These are phyloP conservation scores for Pseudogymnoascus sp. DNA, from an alignment of 2,329 filamentous ascomycete genomes.

Conservation along the genomic window DNA sequence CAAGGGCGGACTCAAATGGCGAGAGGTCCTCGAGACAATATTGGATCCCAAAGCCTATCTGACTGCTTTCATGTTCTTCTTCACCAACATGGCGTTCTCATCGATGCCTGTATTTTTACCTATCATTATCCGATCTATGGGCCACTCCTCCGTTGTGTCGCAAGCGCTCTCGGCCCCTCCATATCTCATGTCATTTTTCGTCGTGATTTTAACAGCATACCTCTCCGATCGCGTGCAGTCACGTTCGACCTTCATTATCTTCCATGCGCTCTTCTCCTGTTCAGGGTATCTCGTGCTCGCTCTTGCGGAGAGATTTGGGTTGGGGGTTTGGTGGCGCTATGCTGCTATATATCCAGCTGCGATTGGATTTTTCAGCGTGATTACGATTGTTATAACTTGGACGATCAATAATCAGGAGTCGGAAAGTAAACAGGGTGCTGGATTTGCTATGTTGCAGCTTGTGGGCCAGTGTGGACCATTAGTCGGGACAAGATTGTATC, in stretches of 20 bases:
- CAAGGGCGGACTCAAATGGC: constrained; percentile 41
- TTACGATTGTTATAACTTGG: constrained; percentile 83
- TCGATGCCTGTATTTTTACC: constrained; percentile 84
- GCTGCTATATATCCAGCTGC: constrained; percentile 71
- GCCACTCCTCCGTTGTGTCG: constrained; percentile 58
- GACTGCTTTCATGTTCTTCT: constrained; percentile 77
- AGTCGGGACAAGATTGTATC: constrained; percentile 49
- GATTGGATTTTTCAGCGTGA: constrained; percentile 74
- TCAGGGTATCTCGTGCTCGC: constrained; percentile 56
- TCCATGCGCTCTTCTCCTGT: constrained; percentile 62
- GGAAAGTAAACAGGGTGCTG: constrained; percentile 63
- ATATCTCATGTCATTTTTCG: constrained; percentile 67
- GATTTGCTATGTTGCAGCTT: constrained; percentile 73
- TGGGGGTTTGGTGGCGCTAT: constrained; percentile 55
- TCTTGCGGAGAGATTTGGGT: constrained; percentile 44
- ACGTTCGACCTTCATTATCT: constrained; percentile 61
- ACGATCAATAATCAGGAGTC: constrained; percentile 76
- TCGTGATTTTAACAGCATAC: constrained; percentile 66
- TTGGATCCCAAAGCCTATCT: constrained; percentile 66
- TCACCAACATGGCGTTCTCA: constrained; percentile 80
- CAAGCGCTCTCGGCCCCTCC: constrained; percentile 79
- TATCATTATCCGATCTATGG: constrained; percentile 72
- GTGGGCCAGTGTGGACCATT: constrained; percentile 47
- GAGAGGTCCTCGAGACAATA: constrained; percentile 54
- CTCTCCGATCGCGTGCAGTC: constrained; percentile 61